These are phyloP conservation scores for Ephemerocybe angulata DNA, from an alignment of 768 basidiomycete genomes.

Conservation along the genomic window DNA sequence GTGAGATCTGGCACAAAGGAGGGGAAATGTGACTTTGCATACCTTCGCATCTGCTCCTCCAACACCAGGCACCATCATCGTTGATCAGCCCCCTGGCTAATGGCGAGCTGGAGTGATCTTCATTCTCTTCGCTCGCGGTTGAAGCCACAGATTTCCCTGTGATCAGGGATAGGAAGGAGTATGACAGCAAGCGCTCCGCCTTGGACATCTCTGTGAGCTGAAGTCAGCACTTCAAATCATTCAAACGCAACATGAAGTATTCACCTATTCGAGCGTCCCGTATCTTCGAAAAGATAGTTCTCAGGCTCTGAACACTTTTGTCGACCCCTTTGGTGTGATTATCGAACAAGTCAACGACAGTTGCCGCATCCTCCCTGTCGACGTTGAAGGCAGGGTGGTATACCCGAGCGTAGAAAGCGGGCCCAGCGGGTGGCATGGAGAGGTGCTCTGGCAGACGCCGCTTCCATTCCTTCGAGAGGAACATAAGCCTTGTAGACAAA, in stretches of 20 bases:
- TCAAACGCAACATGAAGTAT: neutral
- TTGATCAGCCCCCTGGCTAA: slow-evolving; percentile 56
- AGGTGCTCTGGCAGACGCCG: slow-evolving; percentile 58
- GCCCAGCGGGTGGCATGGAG: slow-evolving; percentile 61
- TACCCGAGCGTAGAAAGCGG: slow-evolving; percentile 72
- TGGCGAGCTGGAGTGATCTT: slow-evolving; percentile 23
- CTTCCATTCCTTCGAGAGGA: slow-evolving; percentile 63
- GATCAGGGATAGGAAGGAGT: slow-evolving; percentile 69
- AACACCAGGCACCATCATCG: slow-evolving; percentile 80
- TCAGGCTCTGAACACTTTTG: slow-evolving; percentile 63
- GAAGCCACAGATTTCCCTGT: slow-evolving; percentile 62
- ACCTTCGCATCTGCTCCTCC: slow-evolving; percentile 77
- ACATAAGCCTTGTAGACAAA: neutral
- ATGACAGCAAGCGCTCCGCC: slow-evolving; percentile 69
- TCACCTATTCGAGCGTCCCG: slow-evolving; percentile 68
- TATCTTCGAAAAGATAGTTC: slow-evolving; percentile 56
- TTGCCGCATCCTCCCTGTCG: slow-evolving; percentile 66
- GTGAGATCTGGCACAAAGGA: neutral
- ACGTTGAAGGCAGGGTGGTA: slow-evolving; percentile 86
- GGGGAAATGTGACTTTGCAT: slow-evolving; percentile 10
- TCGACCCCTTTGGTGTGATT: slow-evolving; percentile 63
- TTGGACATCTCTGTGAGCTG: slow-evolving; percentile 67
- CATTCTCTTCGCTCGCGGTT: slow-evolving; percentile 48
- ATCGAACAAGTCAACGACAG: slow-evolving; percentile 58
- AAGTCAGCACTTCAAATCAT: neutral